Conservation (phyloP, 768 basidiomycete species). For the Suillus brevipes region DNA sequence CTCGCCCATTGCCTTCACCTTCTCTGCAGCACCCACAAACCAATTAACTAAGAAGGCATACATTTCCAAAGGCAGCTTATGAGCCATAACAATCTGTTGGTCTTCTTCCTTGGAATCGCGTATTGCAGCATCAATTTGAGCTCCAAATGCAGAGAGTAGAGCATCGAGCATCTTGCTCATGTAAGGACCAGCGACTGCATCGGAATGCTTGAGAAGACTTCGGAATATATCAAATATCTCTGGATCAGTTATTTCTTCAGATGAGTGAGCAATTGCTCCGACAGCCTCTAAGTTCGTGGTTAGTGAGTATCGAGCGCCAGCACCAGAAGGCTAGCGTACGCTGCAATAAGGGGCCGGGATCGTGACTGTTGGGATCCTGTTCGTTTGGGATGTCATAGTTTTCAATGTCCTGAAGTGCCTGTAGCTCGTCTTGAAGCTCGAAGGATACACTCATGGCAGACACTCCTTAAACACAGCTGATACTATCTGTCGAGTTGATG, state of each 20-base stretch:
- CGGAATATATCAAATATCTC: conserved; percentile 82
- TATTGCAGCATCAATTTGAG: conserved; percentile 70
- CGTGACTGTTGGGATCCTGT: conserved; percentile 59
- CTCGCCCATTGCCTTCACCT: conserved; percentile 57
- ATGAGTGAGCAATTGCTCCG: conserved; percentile 72
- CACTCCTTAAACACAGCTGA: conserved; percentile 6
- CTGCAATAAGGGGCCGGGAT: conserved; percentile 58
- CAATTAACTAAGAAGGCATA: conserved; percentile 92
- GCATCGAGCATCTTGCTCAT: conserved; percentile 91
- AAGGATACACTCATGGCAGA: conserved; percentile 46
- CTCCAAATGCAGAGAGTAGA: conserved; percentile 69
- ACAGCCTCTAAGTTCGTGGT: conserved; percentile 60
- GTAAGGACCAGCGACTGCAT: conserved; percentile 56
- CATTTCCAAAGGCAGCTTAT: conserved; percentile 81
- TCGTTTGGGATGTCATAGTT: conserved; percentile 71
- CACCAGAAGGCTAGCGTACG: conserved; percentile 37
- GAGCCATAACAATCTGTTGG: conserved; percentile 56
- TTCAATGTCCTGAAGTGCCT: conserved; percentile 58
- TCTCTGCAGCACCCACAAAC: conserved; percentile 84
- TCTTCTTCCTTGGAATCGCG: conserved; percentile 72
- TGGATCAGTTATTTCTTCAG: conserved; percentile 66
- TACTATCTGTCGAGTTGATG: conserved; percentile 3
- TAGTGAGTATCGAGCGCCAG: conserved; percentile 5
- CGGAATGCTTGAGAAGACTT: conserved; percentile 75
- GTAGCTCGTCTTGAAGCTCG: conserved; percentile 78